Base-by-base conservation (phyloP, 2,329 filamentous ascomycete genomes). In the Colletotrichum salicis region DNA sequence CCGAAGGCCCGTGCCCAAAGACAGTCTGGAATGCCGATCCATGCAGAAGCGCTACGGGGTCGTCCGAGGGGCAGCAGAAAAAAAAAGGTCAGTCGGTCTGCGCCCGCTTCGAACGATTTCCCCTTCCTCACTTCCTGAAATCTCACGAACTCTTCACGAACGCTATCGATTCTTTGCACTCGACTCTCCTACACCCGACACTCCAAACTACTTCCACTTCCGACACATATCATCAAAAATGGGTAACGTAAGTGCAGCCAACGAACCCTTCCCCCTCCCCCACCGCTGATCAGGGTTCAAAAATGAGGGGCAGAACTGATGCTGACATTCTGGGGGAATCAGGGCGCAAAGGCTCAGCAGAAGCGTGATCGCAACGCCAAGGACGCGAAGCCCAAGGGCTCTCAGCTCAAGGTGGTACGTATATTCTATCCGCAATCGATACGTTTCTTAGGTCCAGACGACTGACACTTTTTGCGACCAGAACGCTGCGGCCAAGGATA, bases 341-440 rank as follows among this genome's bases (percentile, higher is more conserved):
- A 90, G 88, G 90, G 90, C 84, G 89, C 88, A 81, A 92, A 90
- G 82, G 90, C 90, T 80, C 85, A 87, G 80, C 89, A 91, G 83
- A 93, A 93, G 89, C 91, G 92, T 75, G 92, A 93, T 82, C 91
- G 92, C 83, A 91, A 91, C 80, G 85, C 85, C 75, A 92, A 93
- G 83, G 88, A 92, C 74, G 80, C 80, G 74, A 88, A 86, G 79
- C 83, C 81, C 64, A 82, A 80, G 66, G 87, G 88, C 74, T 93
- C 91, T 74, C 91, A 93, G 83, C 86, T 91, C 79, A 93, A 93
- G 84, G 82, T 85, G 76, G 90, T 92, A n/a, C 31, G 22, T 54
- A 31, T 8, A 8, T 10, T 7, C 1, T 4, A 15, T 19, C 11
- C 10, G 7, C 12, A 41, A 15, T 57, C 15, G 35, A 15, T n/a